Evolutionary conservation across 352 stramenopile species (phyloP), one percentile per base, ranked within the genome.

Genomic region (Albugo candida): DNA sequence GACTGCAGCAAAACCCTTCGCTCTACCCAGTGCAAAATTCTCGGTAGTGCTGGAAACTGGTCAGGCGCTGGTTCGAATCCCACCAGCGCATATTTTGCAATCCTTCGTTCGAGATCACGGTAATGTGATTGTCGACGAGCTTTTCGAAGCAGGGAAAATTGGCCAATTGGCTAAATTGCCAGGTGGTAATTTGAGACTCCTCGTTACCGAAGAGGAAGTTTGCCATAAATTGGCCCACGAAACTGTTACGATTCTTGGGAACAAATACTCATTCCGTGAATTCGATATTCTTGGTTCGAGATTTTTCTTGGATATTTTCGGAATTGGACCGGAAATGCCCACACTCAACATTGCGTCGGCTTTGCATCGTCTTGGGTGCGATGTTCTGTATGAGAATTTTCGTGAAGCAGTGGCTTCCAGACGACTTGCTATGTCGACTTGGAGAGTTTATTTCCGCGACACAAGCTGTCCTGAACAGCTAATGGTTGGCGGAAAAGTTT

Each of bases 241-340:
- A 18, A 45, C 35, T 27, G 42, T 51, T n/a, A 51, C 38, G 13
- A 55, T 55, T 16, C 34, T 55, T 2, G 34, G 49, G 5, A 24
- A 16, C 2, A 10, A 34, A 13, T 55, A 27, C 35, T 31, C 11
- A 2, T 55, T 55, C 44, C 39, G 51, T 6, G 50, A 55, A 24
- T 55, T 44, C 13, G 41, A 55, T 21, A 34, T 44, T n/a, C 50
- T 55, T 18, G 34, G 27, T 5, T 36, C 45, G 21, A 27, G 46
- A 31, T 55, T 45, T 39, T 55, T 20, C n/a, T n/a, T 55, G 1
- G 50, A 50, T 39, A 51, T 50, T 20, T 36, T 27, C 18, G 48
- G 44, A 13, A 12, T 56, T 0, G 43, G 42, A 18, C 27, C 20
- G 1, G 46, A 47, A 13, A 47, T 18, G 13, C 18, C 42, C 24